Conservation (phyloP, 2,329 filamentous ascomycete species). For the Penicillium janthinellum region DNA sequence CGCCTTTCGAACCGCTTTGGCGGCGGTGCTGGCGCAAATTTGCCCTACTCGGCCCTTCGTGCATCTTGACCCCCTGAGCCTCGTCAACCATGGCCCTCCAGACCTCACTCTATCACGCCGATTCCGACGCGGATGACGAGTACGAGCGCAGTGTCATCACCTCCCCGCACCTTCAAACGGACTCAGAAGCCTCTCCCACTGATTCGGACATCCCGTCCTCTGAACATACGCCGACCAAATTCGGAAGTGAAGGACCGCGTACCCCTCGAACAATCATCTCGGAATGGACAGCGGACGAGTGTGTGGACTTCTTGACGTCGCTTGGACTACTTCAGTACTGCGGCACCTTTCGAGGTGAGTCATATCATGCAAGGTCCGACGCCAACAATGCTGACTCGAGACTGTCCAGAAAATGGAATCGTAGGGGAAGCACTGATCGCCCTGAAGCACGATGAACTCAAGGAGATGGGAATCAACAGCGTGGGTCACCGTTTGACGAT, state of each 20-base stretch:
- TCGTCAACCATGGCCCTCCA: constrained; percentile 44
- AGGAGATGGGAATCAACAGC: constrained; percentile 90
- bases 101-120: constrained; percentile 57
- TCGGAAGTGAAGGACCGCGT: constrained; percentile 54
- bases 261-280: constrained; percentile 60
- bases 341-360: constrained; percentile 78
- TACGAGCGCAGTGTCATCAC: constrained; percentile 63
- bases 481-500: constrained; percentile 94
- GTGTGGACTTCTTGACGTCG: constrained; percentile 81
- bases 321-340: constrained; percentile 82
- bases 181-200: constrained; percentile 60
- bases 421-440: constrained; percentile 88
- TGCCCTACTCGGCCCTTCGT: not conserved
- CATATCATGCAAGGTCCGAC: not conserved
- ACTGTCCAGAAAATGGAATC: constrained; percentile 82
- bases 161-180: constrained; percentile 57
- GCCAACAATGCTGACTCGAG: not conserved
- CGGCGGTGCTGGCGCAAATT: constrained; percentile 9
- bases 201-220: constrained; percentile 61
- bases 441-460: constrained; percentile 87
- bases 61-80: constrained; percentile 1
- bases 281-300: constrained; percentile 76
- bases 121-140: constrained; percentile 67
- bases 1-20: constrained; percentile 3
- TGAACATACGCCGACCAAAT: constrained; percentile 66